phyloP scores from a whole-genome alignment of 2,329 filamentous ascomycete species.

The Diatrype stigma region DNA sequence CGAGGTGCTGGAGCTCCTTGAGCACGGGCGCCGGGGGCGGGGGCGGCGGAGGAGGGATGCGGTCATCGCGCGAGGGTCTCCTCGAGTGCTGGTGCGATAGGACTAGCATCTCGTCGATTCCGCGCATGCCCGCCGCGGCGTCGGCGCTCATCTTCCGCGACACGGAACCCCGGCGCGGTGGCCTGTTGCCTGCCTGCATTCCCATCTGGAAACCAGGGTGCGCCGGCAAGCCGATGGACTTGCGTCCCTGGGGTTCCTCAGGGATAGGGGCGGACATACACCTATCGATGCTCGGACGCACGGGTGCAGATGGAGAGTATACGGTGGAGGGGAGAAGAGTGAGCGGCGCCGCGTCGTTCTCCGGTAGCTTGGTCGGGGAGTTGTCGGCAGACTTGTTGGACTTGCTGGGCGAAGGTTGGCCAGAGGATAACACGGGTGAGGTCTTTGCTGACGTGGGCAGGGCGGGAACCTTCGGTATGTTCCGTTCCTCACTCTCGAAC shows the following conservation, averaged over 20 bases:
- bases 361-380: constrained; percentile 25
- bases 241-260: constrained; percentile 36
- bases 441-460: constrained; percentile 47
- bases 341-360: constrained; percentile 27
- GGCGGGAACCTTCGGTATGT: constrained; percentile 51
- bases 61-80: constrained; percentile 47
- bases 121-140: constrained; percentile 36
- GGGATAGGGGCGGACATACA: constrained; percentile 60
- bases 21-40: constrained; percentile 53
- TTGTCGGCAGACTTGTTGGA: constrained; percentile 23
- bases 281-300: constrained; percentile 46
- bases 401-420: constrained; percentile 31
- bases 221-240: constrained; percentile 29
- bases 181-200: constrained; percentile 21
- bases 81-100: constrained; percentile 31
- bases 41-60: constrained; percentile 48
- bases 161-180: constrained; percentile 22
- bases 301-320: constrained; percentile 55
- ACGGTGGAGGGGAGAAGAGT: constrained; percentile 56
- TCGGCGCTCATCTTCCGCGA: constrained; percentile 35
- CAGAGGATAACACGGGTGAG: constrained; percentile 34
- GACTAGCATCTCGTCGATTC: constrained; percentile 44
- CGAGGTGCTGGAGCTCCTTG: constrained; percentile 60
- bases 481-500: constrained; percentile 54
- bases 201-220: constrained; percentile 38